phyloP scores from a whole-genome alignment of 2,329 filamentous ascomycete genomes.

The Sarocladium strictum region DNA sequence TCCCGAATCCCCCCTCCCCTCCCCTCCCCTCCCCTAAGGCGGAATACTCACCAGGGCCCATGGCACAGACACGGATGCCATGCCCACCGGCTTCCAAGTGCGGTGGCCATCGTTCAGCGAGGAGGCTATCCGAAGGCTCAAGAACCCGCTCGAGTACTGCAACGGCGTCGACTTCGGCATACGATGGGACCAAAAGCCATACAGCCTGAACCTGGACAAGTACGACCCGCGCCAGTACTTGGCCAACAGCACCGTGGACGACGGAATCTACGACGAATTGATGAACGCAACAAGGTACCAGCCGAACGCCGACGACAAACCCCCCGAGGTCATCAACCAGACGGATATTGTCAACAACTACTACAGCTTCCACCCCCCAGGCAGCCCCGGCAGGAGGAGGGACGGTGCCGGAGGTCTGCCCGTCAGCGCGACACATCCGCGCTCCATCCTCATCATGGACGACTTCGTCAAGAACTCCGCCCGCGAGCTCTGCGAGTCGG shows the following conservation, averaged over 20 bases:
- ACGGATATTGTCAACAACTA: background rate
- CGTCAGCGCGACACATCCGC: too few species aligned
- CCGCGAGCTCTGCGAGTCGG: background rate
- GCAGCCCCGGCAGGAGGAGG: background rate
- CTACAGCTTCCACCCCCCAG: too few species aligned
- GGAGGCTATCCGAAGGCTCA: background rate
- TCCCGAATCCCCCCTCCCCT: background rate
- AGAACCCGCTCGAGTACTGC: background rate
- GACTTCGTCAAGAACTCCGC: background rate
- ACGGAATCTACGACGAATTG: background rate
- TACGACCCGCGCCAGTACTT: background rate
- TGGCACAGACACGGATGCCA: background rate
- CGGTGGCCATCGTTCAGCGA: background rate
- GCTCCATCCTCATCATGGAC: background rate
- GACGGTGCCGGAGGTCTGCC: too few species aligned
- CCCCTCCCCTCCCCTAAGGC: background rate
- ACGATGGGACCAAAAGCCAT: background rate
- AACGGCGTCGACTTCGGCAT: background rate
- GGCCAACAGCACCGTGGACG: background rate
- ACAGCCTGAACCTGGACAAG: background rate
- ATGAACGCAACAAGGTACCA: background rate
- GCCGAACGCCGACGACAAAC: background rate
- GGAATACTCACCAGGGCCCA: background rate
- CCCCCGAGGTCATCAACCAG: background rate
- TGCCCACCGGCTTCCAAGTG: background rate